These are phyloP conservation scores for Blastomyces percursus DNA, from an alignment of 2,329 filamentous ascomycete genomes.

Conservation along the genomic window DNA sequence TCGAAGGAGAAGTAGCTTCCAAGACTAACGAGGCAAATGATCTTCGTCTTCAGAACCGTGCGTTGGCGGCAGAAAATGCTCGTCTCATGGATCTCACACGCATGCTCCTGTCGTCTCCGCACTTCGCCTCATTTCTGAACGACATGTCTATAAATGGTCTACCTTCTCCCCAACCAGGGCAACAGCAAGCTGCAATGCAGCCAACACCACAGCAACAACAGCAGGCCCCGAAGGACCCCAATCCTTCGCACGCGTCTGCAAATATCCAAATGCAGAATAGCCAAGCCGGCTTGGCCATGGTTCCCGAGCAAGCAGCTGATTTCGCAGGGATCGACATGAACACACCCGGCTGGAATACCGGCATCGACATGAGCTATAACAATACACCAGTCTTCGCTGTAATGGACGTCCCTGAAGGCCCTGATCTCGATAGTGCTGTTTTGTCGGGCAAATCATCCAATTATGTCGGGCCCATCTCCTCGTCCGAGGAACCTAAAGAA, in stretches of 20 bases:
- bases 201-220: conserved; percentile 29
- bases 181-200: conserved; percentile 26
- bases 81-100: conserved; percentile 67
- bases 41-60: conserved; percentile 67
- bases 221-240: conserved; percentile 50
- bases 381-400: conserved; percentile 52
- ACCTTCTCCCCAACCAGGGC: conserved; percentile 27
- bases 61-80: conserved; percentile 74
- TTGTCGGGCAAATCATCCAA: conserved; percentile 62
- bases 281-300: conserved; percentile 65
- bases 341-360: conserved; percentile 35
- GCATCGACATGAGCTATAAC: conserved; percentile 35
- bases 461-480: conserved; percentile 38
- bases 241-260: conserved; percentile 45
- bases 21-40: conserved; percentile 77
- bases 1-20: conserved; percentile 75
- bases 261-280: conserved; percentile 50
- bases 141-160: conserved; percentile 53
- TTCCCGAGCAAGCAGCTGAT: conserved; percentile 68
- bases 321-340: conserved; percentile 58
- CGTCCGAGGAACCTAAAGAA: conserved; percentile 37
- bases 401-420: conserved; percentile 56
- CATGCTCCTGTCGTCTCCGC: conserved; percentile 67
- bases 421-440: conserved; percentile 47
- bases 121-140: conserved; percentile 72